Conservation (phyloP, 495 filamentous ascomycete genomes). For the Neurospora hispaniola region DNA sequence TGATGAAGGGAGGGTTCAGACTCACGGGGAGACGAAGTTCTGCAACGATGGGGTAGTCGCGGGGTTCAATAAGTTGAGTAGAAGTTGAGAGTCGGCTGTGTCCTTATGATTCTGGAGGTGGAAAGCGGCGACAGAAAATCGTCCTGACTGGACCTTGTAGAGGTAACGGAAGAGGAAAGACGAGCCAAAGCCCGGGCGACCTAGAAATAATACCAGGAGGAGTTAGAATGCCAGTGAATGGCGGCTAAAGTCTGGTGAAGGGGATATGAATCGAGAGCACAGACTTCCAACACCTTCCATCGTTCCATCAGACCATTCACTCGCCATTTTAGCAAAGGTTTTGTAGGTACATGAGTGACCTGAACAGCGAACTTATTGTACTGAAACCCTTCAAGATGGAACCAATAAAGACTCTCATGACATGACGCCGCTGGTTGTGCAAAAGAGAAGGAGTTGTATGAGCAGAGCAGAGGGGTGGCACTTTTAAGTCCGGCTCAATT, state of each 20-base stretch:
- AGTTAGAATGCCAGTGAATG: neutral
- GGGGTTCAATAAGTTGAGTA: neutral
- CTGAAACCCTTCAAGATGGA: no score
- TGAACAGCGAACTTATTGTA: no score
- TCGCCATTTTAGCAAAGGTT: neutral
- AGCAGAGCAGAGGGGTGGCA: neutral
- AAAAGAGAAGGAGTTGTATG: neutral
- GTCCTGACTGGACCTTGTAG: no score
- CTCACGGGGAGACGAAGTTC: neutral
- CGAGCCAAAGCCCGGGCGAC: rapidly evolving
- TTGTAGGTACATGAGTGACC: no score
- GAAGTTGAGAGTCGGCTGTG: neutral
- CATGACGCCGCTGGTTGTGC: neutral
- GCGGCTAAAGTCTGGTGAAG: neutral
- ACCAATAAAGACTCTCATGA: no score
- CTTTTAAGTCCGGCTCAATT: neutral
- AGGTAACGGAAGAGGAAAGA: neutral
- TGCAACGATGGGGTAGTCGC: neutral
- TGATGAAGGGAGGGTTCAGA: neutral
- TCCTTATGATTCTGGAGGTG: neutral
- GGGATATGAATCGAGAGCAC: neutral
- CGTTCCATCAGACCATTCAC: neutral
- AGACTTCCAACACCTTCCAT: neutral
- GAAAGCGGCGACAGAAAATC: neutral
- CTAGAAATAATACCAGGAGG: neutral